Evolutionary conservation across 371 early-diverging fungal species (phyloP).

Genomic region (Mortierella sp.): DNA sequence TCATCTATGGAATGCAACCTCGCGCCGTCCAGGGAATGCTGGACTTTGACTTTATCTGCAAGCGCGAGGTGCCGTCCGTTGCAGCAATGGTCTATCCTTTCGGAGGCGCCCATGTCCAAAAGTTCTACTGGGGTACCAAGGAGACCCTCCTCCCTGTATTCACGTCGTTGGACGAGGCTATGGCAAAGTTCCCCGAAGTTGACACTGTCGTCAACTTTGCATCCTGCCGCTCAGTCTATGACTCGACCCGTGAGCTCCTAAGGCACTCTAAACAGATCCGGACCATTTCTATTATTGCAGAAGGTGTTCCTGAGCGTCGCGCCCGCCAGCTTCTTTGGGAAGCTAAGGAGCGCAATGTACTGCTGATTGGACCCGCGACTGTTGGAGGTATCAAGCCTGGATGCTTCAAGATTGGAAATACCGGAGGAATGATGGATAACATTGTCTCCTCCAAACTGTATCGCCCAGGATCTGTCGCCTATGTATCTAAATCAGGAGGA

Average conservation of each 20-base stretch:
- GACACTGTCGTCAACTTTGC: slow-evolving; percentile 98
- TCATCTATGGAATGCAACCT: slow-evolving; percentile 98
- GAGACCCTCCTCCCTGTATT: slow-evolving; percentile 96
- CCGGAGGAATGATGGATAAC: slow-evolving; percentile 99
- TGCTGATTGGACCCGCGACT: slow-evolving; percentile 97
- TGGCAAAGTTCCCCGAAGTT: slow-evolving; percentile 89
- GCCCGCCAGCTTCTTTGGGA: slow-evolving; percentile 90
- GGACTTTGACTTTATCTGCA: slow-evolving; percentile 98
- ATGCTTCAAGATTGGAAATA: slow-evolving; percentile 99
- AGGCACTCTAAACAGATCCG: slow-evolving; percentile 79
- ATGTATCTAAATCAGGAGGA: slow-evolving; percentile 98
- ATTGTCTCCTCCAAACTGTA: slow-evolving; percentile 97
- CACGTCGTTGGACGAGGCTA: slow-evolving; percentile 87
- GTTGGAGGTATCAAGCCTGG: slow-evolving; percentile 99
- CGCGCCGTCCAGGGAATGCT: slow-evolving; percentile 99
- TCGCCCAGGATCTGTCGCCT: slow-evolving; percentile 95
- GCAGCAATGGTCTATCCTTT: slow-evolving; percentile 99
- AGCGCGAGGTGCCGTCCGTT: slow-evolving; percentile 95
- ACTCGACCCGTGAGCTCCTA: slow-evolving; percentile 91
- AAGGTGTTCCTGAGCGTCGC: slow-evolving; percentile 98
- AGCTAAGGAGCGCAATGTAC: slow-evolving; percentile 84
- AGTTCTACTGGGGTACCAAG: slow-evolving; percentile 99
- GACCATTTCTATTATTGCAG: slow-evolving; percentile 97
- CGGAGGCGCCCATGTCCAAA: slow-evolving; percentile 97
- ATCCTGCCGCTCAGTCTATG: slow-evolving; percentile 94